phyloP scores from a whole-genome alignment of 139 green algal species.

The Chlorella sp. region DNA sequence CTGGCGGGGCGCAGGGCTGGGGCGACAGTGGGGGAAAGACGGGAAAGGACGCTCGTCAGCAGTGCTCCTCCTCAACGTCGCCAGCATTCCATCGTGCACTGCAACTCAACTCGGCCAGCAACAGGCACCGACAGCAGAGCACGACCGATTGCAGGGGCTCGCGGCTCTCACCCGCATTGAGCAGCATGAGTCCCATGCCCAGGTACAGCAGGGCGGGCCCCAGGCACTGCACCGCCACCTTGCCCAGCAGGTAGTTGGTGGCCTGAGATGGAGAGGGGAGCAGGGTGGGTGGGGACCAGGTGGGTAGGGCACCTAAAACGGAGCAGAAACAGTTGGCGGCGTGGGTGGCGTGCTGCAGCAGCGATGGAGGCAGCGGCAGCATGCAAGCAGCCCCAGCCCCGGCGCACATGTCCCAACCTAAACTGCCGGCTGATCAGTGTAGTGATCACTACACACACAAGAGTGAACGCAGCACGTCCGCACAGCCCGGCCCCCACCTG shows the following conservation, averaged over 20 bases:
- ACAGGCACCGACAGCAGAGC: not conserved
- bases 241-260: constrained; percentile 13
- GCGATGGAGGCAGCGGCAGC: not conserved
- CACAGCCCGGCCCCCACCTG: not conserved
- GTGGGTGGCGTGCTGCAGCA: no score
- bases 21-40: not conserved
- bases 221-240: constrained; percentile 28
- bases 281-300: not conserved
- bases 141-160: not conserved
- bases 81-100: no score
- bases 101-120: no score
- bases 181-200: constrained; percentile 23
- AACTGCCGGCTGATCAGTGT: no score
- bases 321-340: not conserved
- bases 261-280: not conserved
- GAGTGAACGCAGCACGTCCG: not conserved
- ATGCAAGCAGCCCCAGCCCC: not conserved
- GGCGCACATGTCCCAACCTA: not conserved
- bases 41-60: not conserved
- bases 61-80: not conserved
- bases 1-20: not conserved
- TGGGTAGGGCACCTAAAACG: no score
- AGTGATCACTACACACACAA: not conserved
- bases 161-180: not conserved
- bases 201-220: constrained; percentile 30